Percentiles rank a stretch among this genome's conserved stretches.
Evolutionary conservation across 257 asterid genomes (phyloP).

Genomic region (Solanum lignicaule): DNA sequence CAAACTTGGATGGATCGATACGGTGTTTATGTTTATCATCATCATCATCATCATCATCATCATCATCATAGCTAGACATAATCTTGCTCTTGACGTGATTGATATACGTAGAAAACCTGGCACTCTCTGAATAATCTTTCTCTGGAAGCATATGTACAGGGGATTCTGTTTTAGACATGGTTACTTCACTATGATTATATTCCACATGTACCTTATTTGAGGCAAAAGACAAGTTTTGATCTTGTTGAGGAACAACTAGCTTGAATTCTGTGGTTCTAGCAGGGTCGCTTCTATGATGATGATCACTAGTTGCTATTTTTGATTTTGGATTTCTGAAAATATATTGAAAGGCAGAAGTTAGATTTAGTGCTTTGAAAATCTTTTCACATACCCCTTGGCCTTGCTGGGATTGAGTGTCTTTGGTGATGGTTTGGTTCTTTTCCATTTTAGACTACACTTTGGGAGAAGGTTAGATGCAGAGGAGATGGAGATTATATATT

Average conservation of each 20-base stretch:
- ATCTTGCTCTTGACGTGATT: slow-evolving; percentile 13
- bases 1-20: slow-evolving; percentile 25
- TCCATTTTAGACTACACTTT: not conserved
- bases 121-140: not conserved
- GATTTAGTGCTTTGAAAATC: not conserved
- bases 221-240: not conserved
- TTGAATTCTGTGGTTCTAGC: not conserved
- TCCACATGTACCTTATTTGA: not conserved
- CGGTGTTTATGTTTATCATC: slow-evolving; percentile 2
- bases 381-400: not conserved
- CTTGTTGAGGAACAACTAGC: not conserved
- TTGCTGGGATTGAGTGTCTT: not conserved
- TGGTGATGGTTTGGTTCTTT: not conserved
- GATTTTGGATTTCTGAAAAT: not conserved
- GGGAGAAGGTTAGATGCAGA: not conserved
- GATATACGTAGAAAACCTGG: not conserved
- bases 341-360: not conserved
- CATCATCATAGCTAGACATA: slow-evolving; percentile 17
- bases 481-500: not conserved
- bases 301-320: not conserved
- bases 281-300: not conserved
- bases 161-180: not conserved
- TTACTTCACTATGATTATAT: not conserved
- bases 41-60: slow-evolving; percentile 9
- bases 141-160: not conserved